Conservation (phyloP, 1,284 basidiomycete genomes). For the Rhodofomes roseus region DNA sequence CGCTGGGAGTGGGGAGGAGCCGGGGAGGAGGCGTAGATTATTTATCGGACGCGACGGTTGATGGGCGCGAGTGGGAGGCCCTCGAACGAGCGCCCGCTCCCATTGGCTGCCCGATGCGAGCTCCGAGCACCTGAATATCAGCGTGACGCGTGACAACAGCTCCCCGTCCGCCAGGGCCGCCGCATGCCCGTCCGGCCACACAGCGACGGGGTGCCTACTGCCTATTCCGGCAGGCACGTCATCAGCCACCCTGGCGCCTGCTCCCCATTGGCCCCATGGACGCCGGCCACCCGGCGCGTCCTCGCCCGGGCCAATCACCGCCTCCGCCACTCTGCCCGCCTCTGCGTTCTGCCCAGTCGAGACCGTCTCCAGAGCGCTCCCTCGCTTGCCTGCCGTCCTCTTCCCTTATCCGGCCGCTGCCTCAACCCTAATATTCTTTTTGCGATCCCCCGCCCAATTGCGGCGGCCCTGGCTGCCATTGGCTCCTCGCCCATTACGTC, state of each 20-base stretch:
- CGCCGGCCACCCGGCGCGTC: conserved; percentile 5
- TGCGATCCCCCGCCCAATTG: background rate
- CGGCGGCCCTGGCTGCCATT: background rate
- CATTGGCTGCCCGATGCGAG: conserved; percentile 2
- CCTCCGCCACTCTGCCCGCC: background rate
- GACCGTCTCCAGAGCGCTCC: background rate
- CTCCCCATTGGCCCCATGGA: conserved; percentile 7
- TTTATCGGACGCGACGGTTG: conserved; percentile 17
- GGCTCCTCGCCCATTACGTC: background rate
- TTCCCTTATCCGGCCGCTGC: conserved; percentile 1
- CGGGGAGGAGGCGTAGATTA: conserved; percentile 35
- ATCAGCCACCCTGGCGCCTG: background rate
- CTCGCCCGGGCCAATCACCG: conserved; percentile 7
- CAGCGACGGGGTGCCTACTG: background rate
- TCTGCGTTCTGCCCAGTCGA: conserved; percentile 7
- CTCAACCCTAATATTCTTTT: conserved; percentile 4
- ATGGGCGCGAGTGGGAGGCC: background rate
- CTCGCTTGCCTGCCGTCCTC: background rate
- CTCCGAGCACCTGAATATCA: background rate
- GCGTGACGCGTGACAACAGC: background rate
- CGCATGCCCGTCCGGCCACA: conserved; percentile 2
- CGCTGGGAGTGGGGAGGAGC: conserved; percentile 36
- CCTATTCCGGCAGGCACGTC: background rate
- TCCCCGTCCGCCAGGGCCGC: background rate
- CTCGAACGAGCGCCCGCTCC: background rate